A percentile compares a stretch with the other conserved stretches of the same genome.
These are phyloP conservation scores for Phycomyces blakesleeanus DNA, from an alignment of 192 early-diverging fungal species.

Conservation along the genomic window DNA sequence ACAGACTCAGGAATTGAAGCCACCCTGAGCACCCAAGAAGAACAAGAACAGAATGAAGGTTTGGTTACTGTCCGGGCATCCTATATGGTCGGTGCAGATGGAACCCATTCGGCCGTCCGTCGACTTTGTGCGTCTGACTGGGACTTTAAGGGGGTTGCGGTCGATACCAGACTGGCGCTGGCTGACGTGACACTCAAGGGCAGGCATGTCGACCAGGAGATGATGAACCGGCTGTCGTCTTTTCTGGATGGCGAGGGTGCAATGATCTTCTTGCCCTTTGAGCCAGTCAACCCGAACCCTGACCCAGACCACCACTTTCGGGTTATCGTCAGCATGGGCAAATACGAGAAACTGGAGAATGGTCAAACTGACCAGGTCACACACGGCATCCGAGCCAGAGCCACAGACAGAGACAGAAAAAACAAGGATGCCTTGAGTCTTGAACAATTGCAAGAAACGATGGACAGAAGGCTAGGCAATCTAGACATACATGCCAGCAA, in stretches of 20 bases:
- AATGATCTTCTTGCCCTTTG: neutral
- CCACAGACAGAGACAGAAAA: too few species aligned
- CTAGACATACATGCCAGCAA: constrained; percentile 7
- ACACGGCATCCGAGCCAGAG: neutral
- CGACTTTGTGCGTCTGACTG: constrained; percentile 12
- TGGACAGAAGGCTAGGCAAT: neutral
- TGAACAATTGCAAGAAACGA: constrained; percentile 9
- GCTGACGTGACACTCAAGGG: constrained; percentile 23
- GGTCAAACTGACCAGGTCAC: neutral
- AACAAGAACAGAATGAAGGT: neutral
- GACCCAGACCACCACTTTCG: neutral
- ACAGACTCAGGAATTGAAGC: constrained; percentile 5
- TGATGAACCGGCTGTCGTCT: neutral
- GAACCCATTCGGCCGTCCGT: constrained; percentile 30
- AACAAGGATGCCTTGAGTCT: neutral
- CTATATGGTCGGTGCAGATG: constrained; percentile 35
- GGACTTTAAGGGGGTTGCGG: constrained; percentile 22
- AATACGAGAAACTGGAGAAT: neutral
- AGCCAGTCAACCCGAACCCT: neutral
- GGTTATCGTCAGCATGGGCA: neutral
- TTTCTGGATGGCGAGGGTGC: neutral
- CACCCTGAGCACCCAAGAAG: neutral
- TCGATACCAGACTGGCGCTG: constrained; percentile 11
- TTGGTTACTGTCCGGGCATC: neutral
- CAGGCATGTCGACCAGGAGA: constrained; percentile 1